Evolutionary conservation across 352 stramenopile species (phyloP), one percentile per base, ranked within the genome.

Genomic region (Nothophytophthora sp.): DNA sequence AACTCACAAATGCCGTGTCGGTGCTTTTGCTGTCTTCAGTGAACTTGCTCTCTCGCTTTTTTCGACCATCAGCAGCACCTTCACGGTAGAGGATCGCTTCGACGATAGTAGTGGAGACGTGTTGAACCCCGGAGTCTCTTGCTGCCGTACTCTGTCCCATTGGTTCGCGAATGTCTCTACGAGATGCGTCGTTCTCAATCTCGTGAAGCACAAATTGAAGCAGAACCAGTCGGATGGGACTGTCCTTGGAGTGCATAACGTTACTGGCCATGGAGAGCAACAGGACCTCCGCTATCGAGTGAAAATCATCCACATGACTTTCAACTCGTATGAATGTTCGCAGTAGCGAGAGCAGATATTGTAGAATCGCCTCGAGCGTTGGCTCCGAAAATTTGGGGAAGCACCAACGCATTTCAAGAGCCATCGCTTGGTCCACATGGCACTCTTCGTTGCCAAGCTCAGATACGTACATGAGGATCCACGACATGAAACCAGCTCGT

Each of bases 151-250:
- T 6, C 11, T 33, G 4, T 16, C 15, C 38, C 3, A 22, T 6
- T n/a, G 6, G 3, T 12, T 9, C 38, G 24, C 23, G 45, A 10
- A 8, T 27, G 18, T 57, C 28, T 11, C 22, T 30, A 33, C 22
- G 25, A 12, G 35, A 35, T 1, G 52, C 37, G 33, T 80, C 70
- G n/a, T 73, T 60, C 20, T 85, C 73, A 42, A 81, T 51, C 44
- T 81, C 73, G n/a, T 80, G 70, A 9, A 85, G 65, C 19, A 85
- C 16, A 48, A 80, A 85, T 27, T 85, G 73, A 5, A 85, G 55
- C 15, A 81, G 12, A 35, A 78, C 58, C 5, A 81, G 36, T 1
- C 73, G 73, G 47, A 80, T 59, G 0, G 51, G 51, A 38, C 46
- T 80, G 1, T 44, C 52, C 20, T 55, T 50, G 1, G 34, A 38